Base-by-base conservation (phyloP, 2,329 filamentous ascomycete genomes). In the Diaporthe velutina region DNA sequence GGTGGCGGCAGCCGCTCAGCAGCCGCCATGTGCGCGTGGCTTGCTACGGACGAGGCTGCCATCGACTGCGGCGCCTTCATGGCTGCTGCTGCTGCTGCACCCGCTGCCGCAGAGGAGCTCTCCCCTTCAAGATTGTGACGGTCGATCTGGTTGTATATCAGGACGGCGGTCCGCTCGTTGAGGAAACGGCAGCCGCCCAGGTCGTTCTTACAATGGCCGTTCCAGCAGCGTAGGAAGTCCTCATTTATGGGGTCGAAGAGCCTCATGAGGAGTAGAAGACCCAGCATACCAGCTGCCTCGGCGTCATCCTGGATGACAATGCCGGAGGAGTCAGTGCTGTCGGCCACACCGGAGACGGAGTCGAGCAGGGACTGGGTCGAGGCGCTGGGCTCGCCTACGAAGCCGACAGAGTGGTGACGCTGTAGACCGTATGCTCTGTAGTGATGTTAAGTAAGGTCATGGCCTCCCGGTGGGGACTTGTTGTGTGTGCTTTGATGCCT, bases 181-280 rank as follows among this genome's bases (percentile, higher is more conserved):
- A 73, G 61, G 15, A 68, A 73, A 3, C 71, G 71, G 55, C 71
- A 73, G 40, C 71, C 71, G 28, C 71, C 61, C 28, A 64, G 13
- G 38, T 73, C 71, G 12, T 19, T 73, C 61, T 67, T 68, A 38
- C 71, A 73, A 40, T 73, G 71, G n/a, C 61, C 60, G 54, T 73
- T 73, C 71, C 71, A 73, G 38, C 71, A 73, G 33, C 71, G 50
- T 19, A 73, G 33, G 17, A 73, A 73, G 30, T 73, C 71, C 42
- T 73, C 71, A 28, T 73, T 57, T 35, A 73, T 73, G 6, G 71
- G 61, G 48, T 73, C 71, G 33, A 73, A 73, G n/a, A 73, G 71
- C 17, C 71, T 66, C 38, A 73, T 73, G 30, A 73, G 71, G 19
- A 68, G 61, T 17, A 73, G 40, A 9, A 73, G 71, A n/a, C 71